These are phyloP conservation scores for Colletotrichum chlorophyti DNA, from an alignment of 2,329 filamentous ascomycete species.

Conservation along the genomic window DNA sequence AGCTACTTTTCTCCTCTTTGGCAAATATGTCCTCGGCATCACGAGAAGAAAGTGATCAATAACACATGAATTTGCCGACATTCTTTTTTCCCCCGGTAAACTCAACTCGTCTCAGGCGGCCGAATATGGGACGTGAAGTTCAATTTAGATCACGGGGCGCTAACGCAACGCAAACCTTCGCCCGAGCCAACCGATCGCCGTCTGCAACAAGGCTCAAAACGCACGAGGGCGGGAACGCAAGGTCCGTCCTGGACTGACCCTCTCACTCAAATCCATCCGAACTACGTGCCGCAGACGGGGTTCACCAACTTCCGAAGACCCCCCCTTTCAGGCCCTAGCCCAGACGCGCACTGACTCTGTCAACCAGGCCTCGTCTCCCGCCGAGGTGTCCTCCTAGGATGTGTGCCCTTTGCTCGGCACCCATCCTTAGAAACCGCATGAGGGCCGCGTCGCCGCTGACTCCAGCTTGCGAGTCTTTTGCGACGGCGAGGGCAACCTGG, in stretches of 20 bases:
- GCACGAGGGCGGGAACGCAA: not conserved
- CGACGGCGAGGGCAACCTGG: slow-evolving; percentile 38
- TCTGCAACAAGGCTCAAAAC: not conserved
- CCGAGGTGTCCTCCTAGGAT: slow-evolving; percentile 37
- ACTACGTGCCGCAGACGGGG: slow-evolving; percentile 3
- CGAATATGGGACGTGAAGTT: not conserved
- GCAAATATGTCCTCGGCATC: not conserved
- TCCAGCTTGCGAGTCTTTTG: slow-evolving; percentile 33
- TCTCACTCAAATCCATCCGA: slow-evolving; percentile 16
- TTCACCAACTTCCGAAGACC: slow-evolving; percentile 3
- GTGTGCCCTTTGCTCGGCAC: slow-evolving; percentile 31
- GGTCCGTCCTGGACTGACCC: not conserved
- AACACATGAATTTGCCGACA: not conserved
- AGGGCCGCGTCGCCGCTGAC: slow-evolving; percentile 35
- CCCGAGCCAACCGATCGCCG: slow-evolving; percentile 14
- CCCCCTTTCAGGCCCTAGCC: not conserved
- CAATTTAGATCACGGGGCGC: slow-evolving; percentile 5
- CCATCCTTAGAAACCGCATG: slow-evolving; percentile 39
- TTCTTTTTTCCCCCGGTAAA: not conserved
- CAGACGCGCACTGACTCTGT: slow-evolving; percentile 18
- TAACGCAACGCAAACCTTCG: not conserved
- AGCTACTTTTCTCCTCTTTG: not conserved
- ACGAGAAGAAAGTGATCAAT: not conserved
- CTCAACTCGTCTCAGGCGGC: not conserved
- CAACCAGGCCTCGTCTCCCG: slow-evolving; percentile 9